Evolutionary conservation across 2,329 filamentous ascomycete genomes (phyloP).

Genomic region (Colletotrichum agaves): DNA sequence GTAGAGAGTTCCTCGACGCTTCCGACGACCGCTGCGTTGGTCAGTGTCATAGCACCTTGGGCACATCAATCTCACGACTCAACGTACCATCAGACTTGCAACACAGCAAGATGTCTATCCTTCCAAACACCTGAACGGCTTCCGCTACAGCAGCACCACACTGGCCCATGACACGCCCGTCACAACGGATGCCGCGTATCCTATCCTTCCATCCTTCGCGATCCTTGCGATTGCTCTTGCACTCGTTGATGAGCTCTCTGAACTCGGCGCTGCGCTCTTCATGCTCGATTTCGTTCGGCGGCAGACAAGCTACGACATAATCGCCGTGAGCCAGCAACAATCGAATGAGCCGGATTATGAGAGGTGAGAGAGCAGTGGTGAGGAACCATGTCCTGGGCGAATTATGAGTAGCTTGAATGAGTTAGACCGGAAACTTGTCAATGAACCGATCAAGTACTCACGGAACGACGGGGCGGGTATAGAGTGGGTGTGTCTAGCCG

Average conservation of each 20-base stretch:
- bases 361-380: conserved; percentile 85
- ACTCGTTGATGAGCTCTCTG: conserved; percentile 79
- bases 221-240: conserved; percentile 70
- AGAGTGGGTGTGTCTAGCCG: conserved; percentile 44
- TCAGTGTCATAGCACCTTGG: not conserved
- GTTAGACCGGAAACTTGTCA: conserved; percentile 37
- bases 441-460: conserved; percentile 51
- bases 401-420: conserved; percentile 68
- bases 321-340: conserved; percentile 91
- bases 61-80: not conserved
- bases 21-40: conserved; percentile 77
- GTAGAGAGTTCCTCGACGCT: conserved; percentile 90
- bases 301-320: conserved; percentile 85
- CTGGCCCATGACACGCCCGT: conserved; percentile 71
- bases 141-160: conserved; percentile 90
- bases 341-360: conserved; percentile 84
- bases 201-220: conserved; percentile 84
- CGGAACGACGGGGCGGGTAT: conserved; percentile 63
- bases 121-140: conserved; percentile 83
- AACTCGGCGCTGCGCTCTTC: conserved; percentile 82
- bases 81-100: conserved; percentile 84
- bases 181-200: conserved; percentile 73
- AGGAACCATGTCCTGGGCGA: conserved; percentile 92
- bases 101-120: conserved; percentile 90
- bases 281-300: conserved; percentile 81